Base-by-base conservation (phyloP, 2,329 filamentous ascomycete species). In the Falciphora oryzae region DNA sequence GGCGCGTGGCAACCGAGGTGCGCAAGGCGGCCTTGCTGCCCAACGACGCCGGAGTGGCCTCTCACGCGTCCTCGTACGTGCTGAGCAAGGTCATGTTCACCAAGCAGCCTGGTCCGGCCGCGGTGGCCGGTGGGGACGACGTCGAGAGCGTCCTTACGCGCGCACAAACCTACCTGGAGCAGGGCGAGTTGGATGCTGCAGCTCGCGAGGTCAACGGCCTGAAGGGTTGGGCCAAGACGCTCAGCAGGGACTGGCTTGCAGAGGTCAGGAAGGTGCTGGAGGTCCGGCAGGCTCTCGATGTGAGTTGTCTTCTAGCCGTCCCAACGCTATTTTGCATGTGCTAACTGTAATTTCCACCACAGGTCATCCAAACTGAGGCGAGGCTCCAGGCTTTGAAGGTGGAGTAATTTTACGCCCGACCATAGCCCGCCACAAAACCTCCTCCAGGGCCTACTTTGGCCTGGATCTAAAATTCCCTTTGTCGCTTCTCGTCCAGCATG, bases 61-160 rank as follows among this genome's bases (percentile, higher is more conserved):
- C 91, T 72, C 95, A 99, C 76, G 93, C 94, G 3, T 94, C 93
- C 58, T 95, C 91, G 75, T 89, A 92, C 76, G 83, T 96, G 60
- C 82, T 99, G 71, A 96, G 92, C 82, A 96, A 97, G 80, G 84
- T 98, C 63, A 87, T 98, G 80, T 98, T 99, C 85, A 93, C 92
- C 83, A 98, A 98, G 85, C 88, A 90, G 73, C 60, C 60, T 11
- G 44, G 60, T 22, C 18, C 16, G 14, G 60, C n/a, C 27, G 91
- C 90, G 13, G 82, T 95, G 60, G 90, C 92, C 0, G 87, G 87
- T 29, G 93, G 94, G 27, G 85, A 92, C 70, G 94, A 98, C 73
- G 94, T 98, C 28, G 95, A 99, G 83, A 96, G 93, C 72, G 89
- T 98, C 66, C 84, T 99, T 60, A 91, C 91, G 3, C 85, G 95